These are phyloP conservation scores for Aspergillus awamori DNA, from an alignment of 2,329 filamentous ascomycete genomes.

Conservation along the genomic window DNA sequence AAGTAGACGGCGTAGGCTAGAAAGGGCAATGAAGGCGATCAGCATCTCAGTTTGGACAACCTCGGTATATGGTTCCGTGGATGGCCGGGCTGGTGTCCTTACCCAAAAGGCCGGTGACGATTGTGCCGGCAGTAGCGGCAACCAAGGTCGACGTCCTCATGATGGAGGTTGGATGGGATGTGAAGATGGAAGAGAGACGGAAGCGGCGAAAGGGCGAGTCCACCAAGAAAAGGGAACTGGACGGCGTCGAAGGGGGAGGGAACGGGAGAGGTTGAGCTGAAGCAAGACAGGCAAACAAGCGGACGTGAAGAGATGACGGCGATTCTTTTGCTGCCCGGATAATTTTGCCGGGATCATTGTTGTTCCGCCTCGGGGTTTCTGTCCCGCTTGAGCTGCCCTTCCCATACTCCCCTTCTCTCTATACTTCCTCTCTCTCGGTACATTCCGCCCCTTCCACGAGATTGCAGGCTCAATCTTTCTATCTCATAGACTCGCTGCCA, in stretches of 20 bases:
- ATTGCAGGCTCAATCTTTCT: conserved; percentile 13
- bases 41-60: conserved; percentile 18
- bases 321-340: conserved; percentile 21
- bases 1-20: conserved; percentile 68
- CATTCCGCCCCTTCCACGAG: background rate
- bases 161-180: conserved; percentile 27
- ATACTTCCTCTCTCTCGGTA: background rate
- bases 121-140: conserved; percentile 60
- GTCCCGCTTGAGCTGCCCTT: conserved; percentile 27
- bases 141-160: conserved; percentile 62
- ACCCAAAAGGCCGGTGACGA: conserved; percentile 61
- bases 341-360: conserved; percentile 43
- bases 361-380: conserved; percentile 42
- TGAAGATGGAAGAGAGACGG: conserved; percentile 10
- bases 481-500: conserved; percentile 20
- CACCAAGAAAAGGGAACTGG: background rate
- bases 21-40: conserved; percentile 5
- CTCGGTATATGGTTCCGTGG: background rate
- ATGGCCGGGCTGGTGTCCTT: conserved; percentile 25
- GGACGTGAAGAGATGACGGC: conserved; percentile 5
- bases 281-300: background rate
- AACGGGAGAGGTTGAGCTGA: conserved; percentile 1
- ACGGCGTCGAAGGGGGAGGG: background rate
- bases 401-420: background rate
- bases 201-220: background rate